Evolutionary conservation across 768 basidiomycete genomes (phyloP).

Genomic region (Russula compacta): DNA sequence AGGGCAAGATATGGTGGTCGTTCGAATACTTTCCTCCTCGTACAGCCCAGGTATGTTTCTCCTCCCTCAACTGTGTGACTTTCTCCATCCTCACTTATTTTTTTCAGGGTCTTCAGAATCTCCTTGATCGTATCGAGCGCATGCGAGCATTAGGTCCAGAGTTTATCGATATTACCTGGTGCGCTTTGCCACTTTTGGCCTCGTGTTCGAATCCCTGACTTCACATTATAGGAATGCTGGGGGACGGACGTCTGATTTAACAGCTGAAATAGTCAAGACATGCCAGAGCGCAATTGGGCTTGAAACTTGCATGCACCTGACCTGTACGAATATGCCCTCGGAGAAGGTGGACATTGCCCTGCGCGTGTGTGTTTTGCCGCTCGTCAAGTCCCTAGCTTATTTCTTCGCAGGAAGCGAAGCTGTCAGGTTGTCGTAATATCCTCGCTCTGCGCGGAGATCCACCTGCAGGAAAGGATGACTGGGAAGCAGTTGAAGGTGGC

Average conservation of each 20-base stretch:
- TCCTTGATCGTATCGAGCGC: constrained; percentile 96
- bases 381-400: constrained; percentile 3
- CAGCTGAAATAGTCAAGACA: constrained; percentile 88
- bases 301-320: constrained; percentile 98
- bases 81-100: constrained; percentile 10
- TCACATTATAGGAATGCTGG: constrained; percentile 78
- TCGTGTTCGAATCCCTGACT: constrained; percentile 4
- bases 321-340: constrained; percentile 97
- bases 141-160: constrained; percentile 94
- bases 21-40: constrained; percentile 98
- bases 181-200: constrained; percentile 11
- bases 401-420: constrained; percentile 67
- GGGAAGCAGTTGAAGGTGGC: constrained; percentile 88
- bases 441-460: constrained; percentile 92
- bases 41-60: constrained; percentile 70
- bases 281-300: constrained; percentile 89
- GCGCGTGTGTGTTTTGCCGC: constrained; percentile 38
- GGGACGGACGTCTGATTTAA: constrained; percentile 89
- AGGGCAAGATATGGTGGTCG: constrained; percentile 92
- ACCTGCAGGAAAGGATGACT: constrained; percentile 77
- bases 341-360: constrained; percentile 92
- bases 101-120: constrained; percentile 80
- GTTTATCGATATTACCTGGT: constrained; percentile 98
- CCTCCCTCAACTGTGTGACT: background rate
- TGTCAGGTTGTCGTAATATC: constrained; percentile 83